Evolutionary conservation across 495 filamentous ascomycete genomes (phyloP), one percentile per base, ranked within the genome.

Genomic region (Opeltia flavorubescens): DNA sequence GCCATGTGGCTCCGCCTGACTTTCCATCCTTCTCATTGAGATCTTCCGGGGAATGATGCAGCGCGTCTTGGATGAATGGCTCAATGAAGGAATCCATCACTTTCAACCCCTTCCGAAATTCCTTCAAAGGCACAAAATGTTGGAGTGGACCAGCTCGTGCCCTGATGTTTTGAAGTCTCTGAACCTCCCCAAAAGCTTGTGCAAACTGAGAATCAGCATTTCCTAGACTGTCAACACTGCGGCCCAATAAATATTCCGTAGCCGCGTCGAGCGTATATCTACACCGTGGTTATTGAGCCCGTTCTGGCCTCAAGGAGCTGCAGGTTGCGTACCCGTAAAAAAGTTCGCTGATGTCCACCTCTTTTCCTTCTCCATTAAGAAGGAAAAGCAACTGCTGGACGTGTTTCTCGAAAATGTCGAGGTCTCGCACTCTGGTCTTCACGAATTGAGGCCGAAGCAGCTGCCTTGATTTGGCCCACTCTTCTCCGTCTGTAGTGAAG

Each of bases 241-340:
- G 66, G 12, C 89, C 89, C n/a, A 94, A 72, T 28, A 95, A 65
- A 58, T 91, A 94, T 48, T 89, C 83, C 12, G 88, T 91, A 1
- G 85, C 78, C 1, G 80, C 67, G 59, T 95, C 88, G 8, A 95
- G 67, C 1, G 86, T 89, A 52, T 81, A 84, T 7, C 85, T 62
- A 65, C 29, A 34, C 12, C 4, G 13, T 11, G 26, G 26, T 44
- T 26, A 44, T 7, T 31, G 6, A 6, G 36, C 6, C 20, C 15
- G 21, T 7, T 33, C 36, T 40, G 7, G 21, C 13, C 15, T 15
- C 36, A 6, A 6, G 17, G 6, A 8, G 6, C 13, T 7, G 21
- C 18, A 44, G 9, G 9, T 8, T 8, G 9, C 13, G 18, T 38
- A 47, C 5, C 55, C n/a, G 54, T 66, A 62, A 50, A 69, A 48